Evolutionary conservation across 106 monocot genomes (phyloP), one percentile per base, ranked within the genome.

Genomic region (Allium cepa): DNA sequence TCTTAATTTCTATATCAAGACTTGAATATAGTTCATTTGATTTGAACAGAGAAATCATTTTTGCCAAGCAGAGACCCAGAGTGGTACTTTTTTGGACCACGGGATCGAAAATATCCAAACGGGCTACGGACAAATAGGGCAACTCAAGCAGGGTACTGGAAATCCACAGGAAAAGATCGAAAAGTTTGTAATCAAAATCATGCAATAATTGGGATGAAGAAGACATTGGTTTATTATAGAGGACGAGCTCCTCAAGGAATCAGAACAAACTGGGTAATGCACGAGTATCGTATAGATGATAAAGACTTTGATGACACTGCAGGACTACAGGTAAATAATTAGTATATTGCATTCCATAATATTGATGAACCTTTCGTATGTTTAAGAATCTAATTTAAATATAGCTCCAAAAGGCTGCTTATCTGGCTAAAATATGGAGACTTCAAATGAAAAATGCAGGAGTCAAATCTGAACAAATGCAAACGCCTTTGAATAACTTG

Each of bases 11-110:
- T 9, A 59, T 18, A 59, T 59, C 17, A 8, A 59, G n/a, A 22
- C n/a, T 59, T 17, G 9, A 16, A 59, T 17, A 59, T 17, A 59
- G 9, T 50, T 66, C 14, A 13, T 13, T 58, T 36, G 36, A 36
- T 36, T 36, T 36, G 58, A 14, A 12, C 59, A 79, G 79, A 79
- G 49, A 79, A 79, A 57, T 79, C 73, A n/a, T 79, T 79, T 69
- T 64, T 79, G 56, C 79, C 79, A 8, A 79, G 79, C 46, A 63
- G 79, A 17, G 79, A 79, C 49, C 79, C 79, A n/a, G 79, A 79
- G 48, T 79, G 79, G 79, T 73, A 79, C 16, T 79, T 79, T 50
- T 79, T 79, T n/a, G 79, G 79, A 51, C 73, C 73, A 17, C 36
- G 79, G 22, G 79, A 79, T 22, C 63, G 79, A 9, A 79, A 73